Conservation (phyloP, 1,284 basidiomycete species). For the Cystobasidium sp. region DNA sequence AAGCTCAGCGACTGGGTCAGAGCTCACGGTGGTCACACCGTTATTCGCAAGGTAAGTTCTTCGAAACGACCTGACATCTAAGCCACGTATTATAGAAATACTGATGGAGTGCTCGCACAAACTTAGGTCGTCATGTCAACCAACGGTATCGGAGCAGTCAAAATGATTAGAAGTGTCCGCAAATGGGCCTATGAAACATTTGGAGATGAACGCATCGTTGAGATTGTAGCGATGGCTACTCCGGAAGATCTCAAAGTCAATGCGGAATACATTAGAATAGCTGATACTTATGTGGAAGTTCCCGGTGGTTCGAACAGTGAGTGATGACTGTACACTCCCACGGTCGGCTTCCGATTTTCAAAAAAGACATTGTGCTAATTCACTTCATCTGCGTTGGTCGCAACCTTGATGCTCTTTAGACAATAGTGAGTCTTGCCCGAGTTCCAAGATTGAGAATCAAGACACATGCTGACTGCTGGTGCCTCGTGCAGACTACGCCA, state of each 20-base stretch:
- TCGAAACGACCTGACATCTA: not conserved
- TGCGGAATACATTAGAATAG: constrained; percentile 99
- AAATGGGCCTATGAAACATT: constrained; percentile 99
- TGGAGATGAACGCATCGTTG: constrained; percentile 91
- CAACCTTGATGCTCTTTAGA: constrained; percentile 55
- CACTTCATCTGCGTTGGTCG: not conserved
- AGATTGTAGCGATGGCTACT: constrained; percentile 99
- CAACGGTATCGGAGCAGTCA: constrained; percentile 78
- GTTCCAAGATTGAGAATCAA: not conserved
- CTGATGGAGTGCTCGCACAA: not conserved
- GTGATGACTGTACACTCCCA: not conserved
- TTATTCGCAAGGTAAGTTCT: constrained; percentile 85
- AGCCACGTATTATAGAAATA: not conserved
- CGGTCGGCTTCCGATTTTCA: not conserved
- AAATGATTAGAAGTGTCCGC: constrained; percentile 97
- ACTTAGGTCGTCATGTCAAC: constrained; percentile 90
- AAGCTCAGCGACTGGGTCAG: constrained; percentile 90
- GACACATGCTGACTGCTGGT: not conserved
- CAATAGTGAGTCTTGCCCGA: constrained; percentile 66
- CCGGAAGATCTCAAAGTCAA: constrained; percentile 95
- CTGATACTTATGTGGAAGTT: constrained; percentile 98
- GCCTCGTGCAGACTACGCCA: constrained; percentile 75
- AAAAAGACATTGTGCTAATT: not conserved
- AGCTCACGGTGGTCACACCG: constrained; percentile 90
- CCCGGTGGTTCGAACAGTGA: constrained; percentile 89